phyloP scores from a whole-genome alignment of 148 eudicot species.

The Silene conica region DNA sequence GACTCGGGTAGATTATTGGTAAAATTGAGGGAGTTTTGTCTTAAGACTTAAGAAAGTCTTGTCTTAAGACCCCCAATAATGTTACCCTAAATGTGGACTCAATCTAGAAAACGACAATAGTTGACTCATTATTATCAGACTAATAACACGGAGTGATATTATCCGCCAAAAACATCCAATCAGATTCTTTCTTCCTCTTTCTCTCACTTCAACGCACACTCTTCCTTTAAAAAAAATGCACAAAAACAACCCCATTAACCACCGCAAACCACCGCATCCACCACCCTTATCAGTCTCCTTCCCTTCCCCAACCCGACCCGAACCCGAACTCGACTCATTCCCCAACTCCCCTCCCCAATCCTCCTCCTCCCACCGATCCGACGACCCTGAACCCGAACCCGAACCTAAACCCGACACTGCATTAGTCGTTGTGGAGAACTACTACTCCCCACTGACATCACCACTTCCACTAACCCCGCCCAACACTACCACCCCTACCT shows the following conservation, averaged over 20 bases:
- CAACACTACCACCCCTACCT: neutral
- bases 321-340: neutral
- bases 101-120: too few relatives aligned
- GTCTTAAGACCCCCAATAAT: too few relatives aligned
- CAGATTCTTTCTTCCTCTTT: neutral
- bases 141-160: too few relatives aligned
- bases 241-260: neutral
- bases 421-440: slow-evolving; percentile 29
- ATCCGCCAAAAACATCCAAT: too few relatives aligned
- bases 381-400: neutral
- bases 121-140: too few relatives aligned
- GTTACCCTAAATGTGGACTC: too few relatives aligned
- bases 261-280: slow-evolving; percentile 22
- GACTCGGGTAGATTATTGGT: too few relatives aligned
- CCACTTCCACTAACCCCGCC: slow-evolving; percentile 23
- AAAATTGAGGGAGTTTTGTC: too few relatives aligned
- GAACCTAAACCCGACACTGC: slow-evolving; percentile 10
- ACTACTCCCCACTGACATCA: slow-evolving; percentile 29
- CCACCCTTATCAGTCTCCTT: slow-evolving; percentile 22
- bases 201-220: neutral
- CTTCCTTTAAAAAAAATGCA: neutral
- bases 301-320: slow-evolving; percentile 13
- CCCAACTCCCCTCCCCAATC: neutral
- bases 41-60: too few relatives aligned
- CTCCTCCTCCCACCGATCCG: neutral